Base-by-base conservation (phyloP, 2,329 filamentous ascomycete genomes). In the Calonectria multiphialidica region DNA sequence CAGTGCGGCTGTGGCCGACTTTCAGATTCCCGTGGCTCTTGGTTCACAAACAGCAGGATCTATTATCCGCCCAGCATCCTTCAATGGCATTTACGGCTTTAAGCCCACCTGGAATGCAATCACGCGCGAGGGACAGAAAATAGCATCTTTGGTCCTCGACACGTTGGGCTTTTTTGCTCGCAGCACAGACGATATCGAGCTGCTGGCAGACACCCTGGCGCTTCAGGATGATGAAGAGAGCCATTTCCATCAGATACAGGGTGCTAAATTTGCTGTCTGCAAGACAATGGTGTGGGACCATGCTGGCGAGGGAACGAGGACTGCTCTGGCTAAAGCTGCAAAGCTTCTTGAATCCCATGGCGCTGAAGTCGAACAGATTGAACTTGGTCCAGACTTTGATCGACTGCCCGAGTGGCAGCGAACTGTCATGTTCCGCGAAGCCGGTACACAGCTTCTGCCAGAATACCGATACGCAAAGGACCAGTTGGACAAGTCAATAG, bases 31-130 rank as follows among this genome's bases (percentile, higher is more conserved):
- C 0, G 76, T 94, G 12, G 88, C 84, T 0, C 82, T 94, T 0
- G 92, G 91, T 0, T 93, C 92, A 0, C 92, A 94, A 77, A 94
- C 92, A 0, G 90, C 89, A 2, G 92, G 92, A 0, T 92, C 89
- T 68, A 90, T 86, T 0, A 89, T 94, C 49, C 87, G 92, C 0
- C 92, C 92, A 0, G 92, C 85, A 0, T 90, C 90, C 0, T 94
- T 89, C 82, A 93, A 90, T 72, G 92, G 92, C 5, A 85, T 91
- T 5, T 94, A 91, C 70, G 91, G 86, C 0, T 84, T 93, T 68
- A 94, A 93, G 78, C 91, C 92, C 2, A 94, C 91, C 0, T 93
- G 90, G 90, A 89, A 89, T 67, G 82, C 90, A 0, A 87, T 94
- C 42, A 90, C 88, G 0, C 85, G 90, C 0, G 92, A 93, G 77